Conservation (phyloP, 2,329 filamentous ascomycete species). For the Cytospora chrysosperma region DNA sequence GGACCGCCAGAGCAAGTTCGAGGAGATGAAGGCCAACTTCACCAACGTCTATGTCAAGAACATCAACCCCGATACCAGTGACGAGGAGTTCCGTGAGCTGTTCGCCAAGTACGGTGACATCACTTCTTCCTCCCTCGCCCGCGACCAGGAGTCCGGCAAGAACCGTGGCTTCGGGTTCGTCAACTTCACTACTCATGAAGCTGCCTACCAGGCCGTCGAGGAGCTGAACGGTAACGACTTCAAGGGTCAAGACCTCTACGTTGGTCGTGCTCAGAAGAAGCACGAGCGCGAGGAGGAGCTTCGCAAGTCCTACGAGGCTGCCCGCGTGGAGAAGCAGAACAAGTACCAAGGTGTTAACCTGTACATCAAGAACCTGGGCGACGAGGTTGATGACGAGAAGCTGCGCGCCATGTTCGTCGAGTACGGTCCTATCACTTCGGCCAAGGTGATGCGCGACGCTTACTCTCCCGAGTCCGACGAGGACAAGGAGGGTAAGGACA, state of each 20-base stretch:
- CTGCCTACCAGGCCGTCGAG: slow-evolving; percentile 81
- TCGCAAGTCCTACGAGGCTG: slow-evolving; percentile 97
- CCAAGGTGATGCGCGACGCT: slow-evolving; percentile 97
- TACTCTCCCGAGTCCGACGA: slow-evolving; percentile 55
- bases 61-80: slow-evolving; percentile 77
- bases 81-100: slow-evolving; percentile 90
- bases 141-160: slow-evolving; percentile 80
- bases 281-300: slow-evolving; percentile 99
- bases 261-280: slow-evolving; percentile 99
- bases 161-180: slow-evolving; percentile 95
- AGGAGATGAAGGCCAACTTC: slow-evolving; percentile 99
- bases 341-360: slow-evolving; percentile 99
- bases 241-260: slow-evolving; percentile 93
- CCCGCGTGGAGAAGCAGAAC: slow-evolving; percentile 94
- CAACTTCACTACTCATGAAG: slow-evolving; percentile 91
- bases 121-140: slow-evolving; percentile 91
- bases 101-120: slow-evolving; percentile 93
- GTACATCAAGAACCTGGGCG: slow-evolving; percentile 98
- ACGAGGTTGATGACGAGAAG: slow-evolving; percentile 97
- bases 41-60: slow-evolving; percentile 99
- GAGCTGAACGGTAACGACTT: slow-evolving; percentile 90
- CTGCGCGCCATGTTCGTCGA: slow-evolving; percentile 88
- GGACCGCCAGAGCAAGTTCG: slow-evolving; percentile 99
- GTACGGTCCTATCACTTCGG: slow-evolving; percentile 94
- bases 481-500: slow-evolving; percentile 50